A percentile compares a stretch with the other conserved stretches of the same genome.
Conservation (phyloP, 2,329 filamentous ascomycete genomes). For the Fusarium sp. region DNA sequence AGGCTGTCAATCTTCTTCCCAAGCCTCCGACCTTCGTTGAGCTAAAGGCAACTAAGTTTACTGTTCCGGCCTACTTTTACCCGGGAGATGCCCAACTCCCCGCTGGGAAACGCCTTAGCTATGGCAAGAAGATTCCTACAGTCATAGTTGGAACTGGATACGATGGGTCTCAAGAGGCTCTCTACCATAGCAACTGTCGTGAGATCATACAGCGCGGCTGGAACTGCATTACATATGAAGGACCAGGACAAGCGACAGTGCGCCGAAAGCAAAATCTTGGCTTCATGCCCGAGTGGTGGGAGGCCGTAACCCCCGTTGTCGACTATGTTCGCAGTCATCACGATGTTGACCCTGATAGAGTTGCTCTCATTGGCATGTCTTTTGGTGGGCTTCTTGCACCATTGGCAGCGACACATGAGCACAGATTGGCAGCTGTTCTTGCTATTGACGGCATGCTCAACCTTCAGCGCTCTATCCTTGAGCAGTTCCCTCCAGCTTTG, state of each 20-base stretch:
- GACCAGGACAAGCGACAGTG: conserved; percentile 56
- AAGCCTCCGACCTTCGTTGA: conserved; percentile 50
- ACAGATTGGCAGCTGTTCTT: conserved; percentile 50
- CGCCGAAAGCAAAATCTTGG: conserved; percentile 53
- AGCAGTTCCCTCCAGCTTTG: not conserved
- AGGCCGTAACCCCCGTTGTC: conserved; percentile 52
- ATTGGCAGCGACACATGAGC: conserved; percentile 56
- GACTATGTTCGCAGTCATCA: conserved; percentile 48
- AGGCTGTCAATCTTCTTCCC: conserved; percentile 49
- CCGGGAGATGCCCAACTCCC: not conserved
- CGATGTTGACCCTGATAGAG: conserved; percentile 45
- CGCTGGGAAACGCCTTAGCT: conserved; percentile 1
- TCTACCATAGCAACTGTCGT: conserved; percentile 50
- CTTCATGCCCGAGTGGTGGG: conserved; percentile 57
- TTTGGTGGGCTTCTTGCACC: conserved; percentile 54
- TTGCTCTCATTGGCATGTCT: conserved; percentile 55
- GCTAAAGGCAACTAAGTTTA: conserved; percentile 45
- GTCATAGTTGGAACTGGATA: conserved; percentile 55
- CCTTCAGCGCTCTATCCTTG: not conserved
- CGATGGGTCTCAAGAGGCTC: conserved; percentile 57
- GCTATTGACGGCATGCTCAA: not conserved
- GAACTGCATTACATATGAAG: conserved; percentile 58
- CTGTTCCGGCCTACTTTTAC: conserved; percentile 51
- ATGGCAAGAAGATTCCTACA: conserved; percentile 46
- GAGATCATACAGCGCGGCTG: conserved; percentile 53